Conservation (phyloP, 257 asterid genomes). For the Capsicum rhomboideum region DNA sequence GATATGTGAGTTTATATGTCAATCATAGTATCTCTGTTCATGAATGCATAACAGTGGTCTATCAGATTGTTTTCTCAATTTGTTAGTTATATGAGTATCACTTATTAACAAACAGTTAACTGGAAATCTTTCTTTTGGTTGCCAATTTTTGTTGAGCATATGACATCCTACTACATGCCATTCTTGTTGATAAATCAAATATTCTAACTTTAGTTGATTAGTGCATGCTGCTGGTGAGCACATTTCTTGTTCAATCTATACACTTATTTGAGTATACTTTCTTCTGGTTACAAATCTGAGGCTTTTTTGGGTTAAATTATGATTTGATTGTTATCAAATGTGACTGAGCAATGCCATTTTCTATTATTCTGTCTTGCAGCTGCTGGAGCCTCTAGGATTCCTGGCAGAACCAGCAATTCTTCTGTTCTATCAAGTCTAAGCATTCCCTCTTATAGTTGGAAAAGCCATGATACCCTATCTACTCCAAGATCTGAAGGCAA, state of each 20-base stretch:
- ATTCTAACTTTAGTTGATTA: not conserved
- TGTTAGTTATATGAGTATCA: not conserved
- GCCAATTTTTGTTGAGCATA: not conserved
- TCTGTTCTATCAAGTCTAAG: slow-evolving; percentile 41
- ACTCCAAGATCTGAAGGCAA: slow-evolving; percentile 88
- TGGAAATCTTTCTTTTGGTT: not conserved
- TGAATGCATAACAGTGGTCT: not conserved
- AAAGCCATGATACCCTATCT: slow-evolving; percentile 57
- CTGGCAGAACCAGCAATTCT: slow-evolving; percentile 40
- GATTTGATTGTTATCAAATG: not conserved
- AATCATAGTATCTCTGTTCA: not conserved
- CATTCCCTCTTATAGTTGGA: slow-evolving; percentile 45
- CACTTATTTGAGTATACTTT: not conserved
- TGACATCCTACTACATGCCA: not conserved
- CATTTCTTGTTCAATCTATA: not conserved
- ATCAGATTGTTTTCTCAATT: not conserved
- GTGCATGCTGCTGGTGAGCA: not conserved
- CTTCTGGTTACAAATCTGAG: not conserved
- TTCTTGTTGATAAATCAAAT: not conserved
- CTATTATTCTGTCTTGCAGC: not conserved
- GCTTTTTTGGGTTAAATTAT: not conserved
- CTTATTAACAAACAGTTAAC: not conserved
- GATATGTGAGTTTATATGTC: not conserved
- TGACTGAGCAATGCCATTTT: not conserved
- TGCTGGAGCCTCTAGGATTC: slow-evolving; percentile 38